Conservation (phyloP, 1,139 yeast species). For the Yamadazyma sp. region DNA sequence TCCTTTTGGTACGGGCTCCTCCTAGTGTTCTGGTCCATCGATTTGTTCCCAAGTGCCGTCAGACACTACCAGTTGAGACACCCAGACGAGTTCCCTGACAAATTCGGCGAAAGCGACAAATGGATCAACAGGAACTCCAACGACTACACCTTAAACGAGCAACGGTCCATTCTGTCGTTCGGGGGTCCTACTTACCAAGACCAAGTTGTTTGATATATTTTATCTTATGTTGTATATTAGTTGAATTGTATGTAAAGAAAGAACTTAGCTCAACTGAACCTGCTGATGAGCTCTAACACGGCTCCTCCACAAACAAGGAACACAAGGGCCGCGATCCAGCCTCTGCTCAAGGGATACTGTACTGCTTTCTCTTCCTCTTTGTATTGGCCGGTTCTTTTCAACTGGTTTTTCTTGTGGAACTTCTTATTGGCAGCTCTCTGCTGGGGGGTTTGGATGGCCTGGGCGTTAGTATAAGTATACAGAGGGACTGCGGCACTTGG, state of each 20-base stretch:
- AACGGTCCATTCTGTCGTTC: constrained; percentile 16
- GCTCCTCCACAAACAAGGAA: constrained; percentile 87
- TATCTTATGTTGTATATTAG: too few relatives aligned
- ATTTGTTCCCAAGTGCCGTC: constrained; percentile 64
- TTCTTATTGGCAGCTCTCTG: constrained; percentile 84
- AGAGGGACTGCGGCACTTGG: too few relatives aligned
- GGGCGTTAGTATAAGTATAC: constrained; percentile 5
- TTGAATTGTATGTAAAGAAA: too few relatives aligned
- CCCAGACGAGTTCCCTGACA: constrained; percentile 20
- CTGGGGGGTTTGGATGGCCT: constrained; percentile 71
- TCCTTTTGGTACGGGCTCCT: constrained; percentile 81
- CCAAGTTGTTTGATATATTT: constrained; percentile 9
- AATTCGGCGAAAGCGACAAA: constrained; percentile 7
- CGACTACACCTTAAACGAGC: constrained; percentile 16
- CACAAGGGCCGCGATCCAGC: constrained; percentile 61
- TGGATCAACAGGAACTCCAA: constrained; percentile 8
- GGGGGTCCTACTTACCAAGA: constrained; percentile 19
- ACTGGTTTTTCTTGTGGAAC: constrained; percentile 72
- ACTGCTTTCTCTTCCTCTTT: constrained; percentile 33
- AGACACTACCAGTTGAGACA: constrained; percentile 29
- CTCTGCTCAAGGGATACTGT: constrained; percentile 52
- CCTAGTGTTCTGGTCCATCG: constrained; percentile 64
- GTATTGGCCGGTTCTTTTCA: constrained; percentile 63
- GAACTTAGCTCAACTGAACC: constrained; percentile 30
- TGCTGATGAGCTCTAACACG: constrained; percentile 61